Evolutionary conservation across 2,329 filamentous ascomycete species (phyloP).

Genomic region (Stromatinia cepivora): DNA sequence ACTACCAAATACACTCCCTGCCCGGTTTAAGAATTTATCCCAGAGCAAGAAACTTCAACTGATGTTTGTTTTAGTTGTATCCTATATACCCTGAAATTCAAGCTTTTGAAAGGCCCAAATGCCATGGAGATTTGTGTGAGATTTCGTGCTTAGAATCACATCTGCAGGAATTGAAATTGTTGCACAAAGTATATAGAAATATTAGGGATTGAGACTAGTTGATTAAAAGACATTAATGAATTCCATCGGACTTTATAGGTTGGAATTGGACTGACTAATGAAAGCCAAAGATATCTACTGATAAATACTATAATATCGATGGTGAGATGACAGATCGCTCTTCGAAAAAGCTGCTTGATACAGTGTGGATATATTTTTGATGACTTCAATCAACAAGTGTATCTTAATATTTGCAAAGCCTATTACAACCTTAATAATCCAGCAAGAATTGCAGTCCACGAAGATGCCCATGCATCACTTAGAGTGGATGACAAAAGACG

Average conservation of each 20-base stretch:
- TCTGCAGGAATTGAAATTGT: too few relatives aligned
- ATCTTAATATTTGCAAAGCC: neutral
- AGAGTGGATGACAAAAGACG: neutral
- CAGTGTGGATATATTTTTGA: neutral
- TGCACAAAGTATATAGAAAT: too few relatives aligned
- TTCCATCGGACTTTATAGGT: neutral
- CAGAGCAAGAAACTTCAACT: neutral
- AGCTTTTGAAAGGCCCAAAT: too few relatives aligned
- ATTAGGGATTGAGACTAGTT: neutral
- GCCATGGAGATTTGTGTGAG: too few relatives aligned
- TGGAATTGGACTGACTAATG: neutral
- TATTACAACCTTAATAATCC: neutral
- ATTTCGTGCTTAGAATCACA: too few relatives aligned
- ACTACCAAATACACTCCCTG: neutral
- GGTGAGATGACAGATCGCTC: slow-evolving; percentile 26
- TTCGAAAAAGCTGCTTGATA: neutral
- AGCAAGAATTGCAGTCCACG: neutral
- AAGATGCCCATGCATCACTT: neutral
- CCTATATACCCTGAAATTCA: neutral
- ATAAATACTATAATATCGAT: neutral
- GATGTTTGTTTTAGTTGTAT: neutral
- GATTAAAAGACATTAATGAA: neutral
- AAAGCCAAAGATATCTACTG: neutral
- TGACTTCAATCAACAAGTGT: neutral
- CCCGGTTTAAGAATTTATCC: neutral